Percentiles rank a stretch among this genome's conserved stretches.
phyloP scores from a whole-genome alignment of 139 green algal genomes.

The Pseudopediastrum boryanum region DNA sequence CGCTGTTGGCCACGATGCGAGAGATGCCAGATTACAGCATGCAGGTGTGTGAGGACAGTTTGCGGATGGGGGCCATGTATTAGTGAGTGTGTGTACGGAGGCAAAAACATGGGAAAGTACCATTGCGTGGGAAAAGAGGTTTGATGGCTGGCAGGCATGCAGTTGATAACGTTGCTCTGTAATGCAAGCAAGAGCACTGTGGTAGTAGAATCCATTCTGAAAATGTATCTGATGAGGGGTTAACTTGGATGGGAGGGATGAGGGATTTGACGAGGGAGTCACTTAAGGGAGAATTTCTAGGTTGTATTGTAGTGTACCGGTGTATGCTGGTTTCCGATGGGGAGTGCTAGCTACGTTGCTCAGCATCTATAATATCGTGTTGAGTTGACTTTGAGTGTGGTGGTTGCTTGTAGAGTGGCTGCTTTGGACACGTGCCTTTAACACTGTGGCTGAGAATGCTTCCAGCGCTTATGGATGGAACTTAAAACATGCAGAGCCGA shows the following conservation, averaged over 20 bases:
- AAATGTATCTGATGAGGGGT: not conserved
- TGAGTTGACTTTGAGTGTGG: not conserved
- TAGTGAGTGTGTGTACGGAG: not conserved
- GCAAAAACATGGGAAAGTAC: not conserved
- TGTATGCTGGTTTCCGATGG: no score
- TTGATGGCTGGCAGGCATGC: not conserved
- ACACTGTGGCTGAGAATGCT: not conserved
- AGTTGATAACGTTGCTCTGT: not conserved
- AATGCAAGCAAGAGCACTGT: not conserved
- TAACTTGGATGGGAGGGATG: no score
- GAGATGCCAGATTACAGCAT: slow-evolving; percentile 72
- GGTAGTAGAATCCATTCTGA: not conserved
- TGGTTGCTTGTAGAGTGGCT: not conserved
- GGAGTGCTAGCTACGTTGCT: no score
- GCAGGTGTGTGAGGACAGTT: slow-evolving; percentile 46
- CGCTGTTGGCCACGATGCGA: slow-evolving; percentile 50
- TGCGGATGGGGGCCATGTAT: not conserved
- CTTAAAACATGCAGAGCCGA: not conserved
- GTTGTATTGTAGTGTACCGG: no score
- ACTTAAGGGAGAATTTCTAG: no score
- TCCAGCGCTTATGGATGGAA: not conserved
- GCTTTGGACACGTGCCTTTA: not conserved
- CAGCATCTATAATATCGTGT: no score
- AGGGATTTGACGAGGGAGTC: no score
- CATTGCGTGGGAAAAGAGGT: not conserved